Percentiles rank a stretch among this genome's conserved stretches.
These are phyloP conservation scores for Allium sativum DNA, from an alignment of 106 monocot species.

Conservation along the genomic window DNA sequence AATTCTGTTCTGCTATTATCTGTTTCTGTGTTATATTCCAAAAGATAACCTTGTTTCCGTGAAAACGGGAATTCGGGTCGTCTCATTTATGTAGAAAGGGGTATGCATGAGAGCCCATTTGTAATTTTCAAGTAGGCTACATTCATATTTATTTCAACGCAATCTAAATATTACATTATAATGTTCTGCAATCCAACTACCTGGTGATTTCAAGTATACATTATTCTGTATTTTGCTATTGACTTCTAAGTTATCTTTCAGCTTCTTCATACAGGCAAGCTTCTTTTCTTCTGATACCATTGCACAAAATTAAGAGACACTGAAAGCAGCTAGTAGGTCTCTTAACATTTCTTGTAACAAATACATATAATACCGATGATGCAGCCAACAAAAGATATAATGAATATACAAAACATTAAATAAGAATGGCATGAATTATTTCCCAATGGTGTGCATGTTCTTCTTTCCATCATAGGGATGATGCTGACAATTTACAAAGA, in stretches of 20 bases:
- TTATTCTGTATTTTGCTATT: conserved; percentile 89
- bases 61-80: too few species aligned
- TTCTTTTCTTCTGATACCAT: conserved; percentile 1
- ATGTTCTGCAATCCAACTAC: conserved; percentile 5
- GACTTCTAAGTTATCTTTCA: conserved; percentile 78
- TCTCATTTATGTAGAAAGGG: conserved; percentile 94
- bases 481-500: too few species aligned
- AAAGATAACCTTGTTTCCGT: too few species aligned
- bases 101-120: conserved; percentile 98
- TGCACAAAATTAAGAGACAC: conserved; percentile 2
- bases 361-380: conserved; percentile 80
- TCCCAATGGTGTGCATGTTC: conserved; percentile 63
- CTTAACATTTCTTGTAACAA: background rate
- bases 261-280: conserved; percentile 68
- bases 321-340: background rate
- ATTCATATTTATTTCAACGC: background rate
- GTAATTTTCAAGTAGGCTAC: conserved; percentile 79
- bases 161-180: background rate
- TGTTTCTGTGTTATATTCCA: too few species aligned
- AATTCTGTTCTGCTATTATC: too few species aligned
- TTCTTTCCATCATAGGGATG: background rate
- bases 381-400: conserved; percentile 95
- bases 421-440: conserved; percentile 98
- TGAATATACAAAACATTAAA: conserved; percentile 63
- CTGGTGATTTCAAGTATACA: conserved; percentile 64